phyloP scores from a whole-genome alignment of 78 protist genomes.

The Protostelium mycophagum region DNA sequence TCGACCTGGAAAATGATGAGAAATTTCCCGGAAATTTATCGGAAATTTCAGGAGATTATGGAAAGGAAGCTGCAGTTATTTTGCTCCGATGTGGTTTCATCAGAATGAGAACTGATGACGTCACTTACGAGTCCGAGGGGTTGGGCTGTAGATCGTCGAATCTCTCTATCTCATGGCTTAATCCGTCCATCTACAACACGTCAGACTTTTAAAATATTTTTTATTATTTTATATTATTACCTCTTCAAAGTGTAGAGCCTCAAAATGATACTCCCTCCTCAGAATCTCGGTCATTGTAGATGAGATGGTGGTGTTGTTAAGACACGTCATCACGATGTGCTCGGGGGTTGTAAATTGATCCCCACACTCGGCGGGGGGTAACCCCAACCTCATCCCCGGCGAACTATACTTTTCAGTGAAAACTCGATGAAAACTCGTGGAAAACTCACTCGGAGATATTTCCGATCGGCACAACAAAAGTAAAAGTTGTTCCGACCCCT shows the following conservation, averaged over 20 bases:
- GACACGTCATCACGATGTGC: neutral
- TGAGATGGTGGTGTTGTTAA: neutral
- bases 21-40: neutral
- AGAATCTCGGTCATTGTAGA: neutral
- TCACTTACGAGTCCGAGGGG: neutral
- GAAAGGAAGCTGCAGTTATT: no score
- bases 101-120: no score
- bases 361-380: neutral
- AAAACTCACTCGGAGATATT: neutral
- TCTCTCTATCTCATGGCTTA: neutral
- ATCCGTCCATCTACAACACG: neutral
- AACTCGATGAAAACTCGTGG: neutral
- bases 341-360: neutral
- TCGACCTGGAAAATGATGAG: neutral
- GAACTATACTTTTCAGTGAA: neutral
- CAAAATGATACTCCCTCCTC: neutral
- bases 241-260: neutral
- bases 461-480: neutral
- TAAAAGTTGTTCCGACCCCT: conserved; percentile 60
- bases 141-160: neutral
- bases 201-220: neutral
- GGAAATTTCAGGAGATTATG: no score
- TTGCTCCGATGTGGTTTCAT: no score
- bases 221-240: no score
- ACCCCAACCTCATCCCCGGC: neutral